phyloP scores from a whole-genome alignment of 1,284 basidiomycete species.

The Mycena sp. region DNA sequence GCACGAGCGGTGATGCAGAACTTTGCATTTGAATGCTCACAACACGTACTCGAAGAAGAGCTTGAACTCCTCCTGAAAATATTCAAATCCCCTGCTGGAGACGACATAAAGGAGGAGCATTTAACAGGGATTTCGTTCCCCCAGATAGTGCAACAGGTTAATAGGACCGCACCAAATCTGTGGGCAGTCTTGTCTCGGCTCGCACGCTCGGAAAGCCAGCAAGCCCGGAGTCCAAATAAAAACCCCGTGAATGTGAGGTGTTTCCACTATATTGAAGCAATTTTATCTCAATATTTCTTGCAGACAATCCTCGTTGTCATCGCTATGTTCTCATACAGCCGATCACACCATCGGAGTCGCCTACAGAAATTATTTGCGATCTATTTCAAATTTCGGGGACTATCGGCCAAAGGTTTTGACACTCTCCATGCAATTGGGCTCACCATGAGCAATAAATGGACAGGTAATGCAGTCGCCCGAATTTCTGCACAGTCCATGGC shows the following conservation, averaged over 20 bases:
- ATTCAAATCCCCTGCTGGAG: constrained; percentile 12
- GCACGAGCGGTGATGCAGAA: constrained; percentile 20
- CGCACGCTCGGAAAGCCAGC: constrained; percentile 28
- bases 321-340: constrained; percentile 28
- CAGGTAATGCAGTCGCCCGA: constrained; percentile 19
- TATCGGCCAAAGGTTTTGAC: constrained; percentile 38
- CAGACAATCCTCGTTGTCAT: constrained; percentile 32
- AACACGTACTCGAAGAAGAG: constrained; percentile 16
- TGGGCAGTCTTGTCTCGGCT: constrained; percentile 27
- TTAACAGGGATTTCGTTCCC: constrained; percentile 23
- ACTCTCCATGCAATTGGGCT: constrained; percentile 37
- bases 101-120: constrained; percentile 21
- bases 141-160: constrained; percentile 14
- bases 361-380: constrained; percentile 35
- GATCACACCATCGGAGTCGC: constrained; percentile 29
- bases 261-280: too few relatives aligned
- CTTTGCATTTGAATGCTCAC: constrained; percentile 23
- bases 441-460: constrained; percentile 43
- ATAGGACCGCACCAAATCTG: constrained; percentile 24
- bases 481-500: constrained; percentile 16
- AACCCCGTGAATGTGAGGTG: constrained; percentile 27
- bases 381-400: constrained; percentile 39
- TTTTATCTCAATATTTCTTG: background rate
- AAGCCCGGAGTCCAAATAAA: constrained; percentile 28
- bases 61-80: constrained; percentile 13